Evolutionary conservation across 257 asterid genomes (phyloP).

Genomic region (Solanum chaucha): DNA sequence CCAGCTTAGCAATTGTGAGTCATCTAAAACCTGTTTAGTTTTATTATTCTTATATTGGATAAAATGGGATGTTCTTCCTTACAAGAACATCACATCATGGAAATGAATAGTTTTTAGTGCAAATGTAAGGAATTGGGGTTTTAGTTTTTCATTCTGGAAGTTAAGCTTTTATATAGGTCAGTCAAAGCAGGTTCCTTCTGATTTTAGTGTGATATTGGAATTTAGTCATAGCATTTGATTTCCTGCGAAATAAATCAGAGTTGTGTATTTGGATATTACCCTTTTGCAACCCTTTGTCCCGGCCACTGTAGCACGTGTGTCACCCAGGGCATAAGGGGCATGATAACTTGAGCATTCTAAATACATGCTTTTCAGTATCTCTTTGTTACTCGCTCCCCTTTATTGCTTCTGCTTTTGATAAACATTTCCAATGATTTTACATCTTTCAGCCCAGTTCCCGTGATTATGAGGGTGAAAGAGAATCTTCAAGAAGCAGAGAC

Average conservation of each 20-base stretch:
- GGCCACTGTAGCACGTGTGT: not conserved
- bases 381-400: not conserved
- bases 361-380: not conserved
- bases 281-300: not conserved
- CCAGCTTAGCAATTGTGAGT: not conserved
- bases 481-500: constrained; percentile 9
- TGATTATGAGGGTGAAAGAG: not conserved
- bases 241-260: not conserved
- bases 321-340: not conserved
- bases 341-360: not conserved
- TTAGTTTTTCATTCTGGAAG: not conserved
- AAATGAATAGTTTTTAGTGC: not conserved
- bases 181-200: not conserved
- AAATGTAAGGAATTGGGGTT: not conserved
- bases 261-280: not conserved
- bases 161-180: not conserved
- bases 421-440: not conserved
- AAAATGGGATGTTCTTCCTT: not conserved
- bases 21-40: not conserved
- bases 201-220: not conserved
- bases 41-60: not conserved
- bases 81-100: not conserved
- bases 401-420: not conserved
- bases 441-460: not conserved
- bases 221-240: not conserved